A percentile compares a stretch with the other conserved stretches of the same genome.
These are phyloP conservation scores for Porpolomopsis calyptriformis DNA, from an alignment of 768 basidiomycete genomes.

Conservation along the genomic window DNA sequence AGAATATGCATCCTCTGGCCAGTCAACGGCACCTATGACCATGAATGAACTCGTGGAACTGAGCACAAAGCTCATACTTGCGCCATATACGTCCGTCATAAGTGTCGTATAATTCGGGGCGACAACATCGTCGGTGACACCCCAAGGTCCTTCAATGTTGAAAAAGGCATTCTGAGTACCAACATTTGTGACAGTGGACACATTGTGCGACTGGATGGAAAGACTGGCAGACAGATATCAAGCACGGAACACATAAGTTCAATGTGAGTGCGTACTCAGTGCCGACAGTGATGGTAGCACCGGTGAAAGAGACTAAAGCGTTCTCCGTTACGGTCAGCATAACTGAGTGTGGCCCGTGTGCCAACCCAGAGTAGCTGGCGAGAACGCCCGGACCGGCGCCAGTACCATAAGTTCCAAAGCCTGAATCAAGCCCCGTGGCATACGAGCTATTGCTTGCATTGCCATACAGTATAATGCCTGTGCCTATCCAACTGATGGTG, in stretches of 20 bases:
- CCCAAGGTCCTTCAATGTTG: not conserved
- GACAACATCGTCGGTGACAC: not conserved
- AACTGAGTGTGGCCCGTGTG: not conserved
- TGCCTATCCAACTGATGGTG: not conserved
- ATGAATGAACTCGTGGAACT: not conserved
- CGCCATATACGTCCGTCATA: not conserved
- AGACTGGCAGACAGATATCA: no score
- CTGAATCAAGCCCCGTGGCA: not conserved
- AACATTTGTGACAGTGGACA: no score
- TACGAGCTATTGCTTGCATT: not conserved
- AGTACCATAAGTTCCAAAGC: no score
- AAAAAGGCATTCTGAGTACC: not conserved
- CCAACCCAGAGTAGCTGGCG: not conserved
- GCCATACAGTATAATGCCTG: not conserved
- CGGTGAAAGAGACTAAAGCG: not conserved
- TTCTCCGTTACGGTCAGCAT: not conserved
- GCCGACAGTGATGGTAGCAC: not conserved
- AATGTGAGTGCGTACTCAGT: not conserved
- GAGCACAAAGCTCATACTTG: not conserved
- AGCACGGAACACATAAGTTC: not conserved
- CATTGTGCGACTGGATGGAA: no score
- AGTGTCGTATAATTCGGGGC: not conserved
- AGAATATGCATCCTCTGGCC: not conserved
- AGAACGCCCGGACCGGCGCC: not conserved
- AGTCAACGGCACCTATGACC: constrained; percentile 1